Evolutionary conservation across 495 filamentous ascomycete genomes (phyloP).

Genomic region (Neurospora sp.): DNA sequence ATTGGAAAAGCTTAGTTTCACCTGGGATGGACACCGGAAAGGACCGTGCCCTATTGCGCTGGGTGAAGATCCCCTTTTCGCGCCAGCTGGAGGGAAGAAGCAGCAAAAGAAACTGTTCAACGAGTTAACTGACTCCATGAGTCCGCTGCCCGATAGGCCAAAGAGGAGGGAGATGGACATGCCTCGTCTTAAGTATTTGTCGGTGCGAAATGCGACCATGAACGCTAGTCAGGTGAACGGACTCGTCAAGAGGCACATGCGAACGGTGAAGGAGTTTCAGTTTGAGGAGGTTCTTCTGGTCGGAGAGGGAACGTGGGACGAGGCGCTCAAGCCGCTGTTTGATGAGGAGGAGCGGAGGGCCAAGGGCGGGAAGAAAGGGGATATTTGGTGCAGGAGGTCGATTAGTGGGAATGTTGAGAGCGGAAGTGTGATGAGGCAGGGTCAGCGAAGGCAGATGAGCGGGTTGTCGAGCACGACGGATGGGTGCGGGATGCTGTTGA

Average conservation of each 20-base stretch:
- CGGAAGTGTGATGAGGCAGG: constrained; percentile 7
- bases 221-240: constrained; percentile 54
- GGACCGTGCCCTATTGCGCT: constrained; percentile 59
- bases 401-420: constrained; percentile 3
- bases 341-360: constrained; percentile 7
- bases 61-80: constrained; percentile 49
- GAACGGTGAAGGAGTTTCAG: constrained; percentile 57
- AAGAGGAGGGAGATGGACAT: constrained; percentile 43
- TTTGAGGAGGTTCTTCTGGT: constrained; percentile 60
- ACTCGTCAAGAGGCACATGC: constrained; percentile 51
- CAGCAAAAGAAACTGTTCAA: constrained; percentile 41
- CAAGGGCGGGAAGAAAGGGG: constrained; percentile 9
- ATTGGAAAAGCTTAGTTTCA: constrained; percentile 56
- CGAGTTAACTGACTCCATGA: constrained; percentile 46
- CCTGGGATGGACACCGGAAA: constrained; percentile 53
- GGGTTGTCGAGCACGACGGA: not conserved
- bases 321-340: constrained; percentile 58
- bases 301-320: constrained; percentile 58
- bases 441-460: not conserved
- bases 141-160: constrained; percentile 35
- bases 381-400: constrained; percentile 34
- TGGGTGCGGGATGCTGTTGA: constrained; percentile 17
- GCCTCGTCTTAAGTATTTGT: constrained; percentile 48
- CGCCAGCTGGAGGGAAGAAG: constrained; percentile 29
- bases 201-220: constrained; percentile 56